Evolutionary conservation across 441 rosid species (phyloP).

Genomic region (Pelargonium cotyledonis): DNA sequence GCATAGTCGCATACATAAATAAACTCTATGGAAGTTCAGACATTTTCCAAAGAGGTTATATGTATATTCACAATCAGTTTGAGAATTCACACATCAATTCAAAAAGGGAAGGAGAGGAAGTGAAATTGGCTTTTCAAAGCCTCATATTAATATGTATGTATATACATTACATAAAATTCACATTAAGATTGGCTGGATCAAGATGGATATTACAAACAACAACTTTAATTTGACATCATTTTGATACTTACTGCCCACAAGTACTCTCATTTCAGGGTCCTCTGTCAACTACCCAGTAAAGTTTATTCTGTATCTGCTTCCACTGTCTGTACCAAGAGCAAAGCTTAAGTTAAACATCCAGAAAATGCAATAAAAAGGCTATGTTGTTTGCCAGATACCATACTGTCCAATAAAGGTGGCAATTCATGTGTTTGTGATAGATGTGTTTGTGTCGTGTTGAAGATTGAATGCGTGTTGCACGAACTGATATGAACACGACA

Average conservation of each 20-base stretch:
- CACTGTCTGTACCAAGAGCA: background rate
- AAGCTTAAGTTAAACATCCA: background rate
- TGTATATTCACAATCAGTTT: background rate
- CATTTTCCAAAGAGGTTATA: too few relatives aligned
- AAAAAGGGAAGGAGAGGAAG: background rate
- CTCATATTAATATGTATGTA: constrained; percentile 15
- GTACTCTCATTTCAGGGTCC: constrained; percentile 14
- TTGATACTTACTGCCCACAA: constrained; percentile 11
- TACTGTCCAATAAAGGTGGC: too few relatives aligned
- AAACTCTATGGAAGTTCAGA: too few relatives aligned
- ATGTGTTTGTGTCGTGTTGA: too few relatives aligned
- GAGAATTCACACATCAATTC: background rate
- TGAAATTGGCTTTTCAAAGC: constrained; percentile 14
- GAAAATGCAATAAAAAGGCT: background rate
- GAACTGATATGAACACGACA: too few relatives aligned
- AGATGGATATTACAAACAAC: constrained; percentile 18
- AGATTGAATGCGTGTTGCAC: too few relatives aligned
- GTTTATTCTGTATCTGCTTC: constrained; percentile 15
- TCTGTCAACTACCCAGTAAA: constrained; percentile 10
- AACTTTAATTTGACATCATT: constrained; percentile 22
- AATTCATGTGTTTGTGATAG: too few relatives aligned
- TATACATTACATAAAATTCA: constrained; percentile 17
- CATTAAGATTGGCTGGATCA: constrained; percentile 22
- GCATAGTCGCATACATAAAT: too few relatives aligned
- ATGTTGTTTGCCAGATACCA: too few relatives aligned